Conservation (phyloP, 495 filamentous ascomycete species). For the Paragyromitra xinjiangensis region DNA sequence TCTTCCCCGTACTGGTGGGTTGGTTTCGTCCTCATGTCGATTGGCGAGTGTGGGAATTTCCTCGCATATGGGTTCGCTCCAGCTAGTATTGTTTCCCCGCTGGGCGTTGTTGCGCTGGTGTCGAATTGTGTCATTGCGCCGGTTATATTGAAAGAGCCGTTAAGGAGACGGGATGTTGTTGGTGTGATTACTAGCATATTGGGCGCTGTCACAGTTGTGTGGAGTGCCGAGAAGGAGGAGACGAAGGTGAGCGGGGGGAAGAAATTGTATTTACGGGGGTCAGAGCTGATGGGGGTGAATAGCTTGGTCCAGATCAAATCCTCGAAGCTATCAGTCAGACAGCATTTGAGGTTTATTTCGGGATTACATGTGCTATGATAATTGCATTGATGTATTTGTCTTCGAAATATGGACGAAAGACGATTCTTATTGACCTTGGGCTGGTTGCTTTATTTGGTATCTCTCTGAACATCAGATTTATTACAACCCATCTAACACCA, state of each 20-base stretch:
- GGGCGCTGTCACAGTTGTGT: constrained; percentile 90
- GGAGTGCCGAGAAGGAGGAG: constrained; percentile 89
- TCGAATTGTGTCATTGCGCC: constrained; percentile 97
- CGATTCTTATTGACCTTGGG: constrained; percentile 92
- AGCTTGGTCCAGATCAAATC: constrained; percentile 85
- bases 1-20: constrained; percentile 95
- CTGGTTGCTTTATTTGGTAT: constrained; percentile 90
- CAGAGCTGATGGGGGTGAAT: constrained; percentile 30
- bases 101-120: constrained; percentile 92
- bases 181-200: constrained; percentile 84
- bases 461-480: neutral
- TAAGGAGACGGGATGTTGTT: constrained; percentile 84
- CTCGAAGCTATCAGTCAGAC: constrained; percentile 86
- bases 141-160: constrained; percentile 86
- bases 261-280: constrained; percentile 4
- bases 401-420: constrained; percentile 77
- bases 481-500: constrained; percentile 54
- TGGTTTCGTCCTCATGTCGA: constrained; percentile 86
- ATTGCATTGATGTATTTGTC: constrained; percentile 80
- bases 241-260: constrained; percentile 65
- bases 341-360: constrained; percentile 92
- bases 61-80: constrained; percentile 98
- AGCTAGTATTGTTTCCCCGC: constrained; percentile 94
- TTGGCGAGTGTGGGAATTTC: constrained; percentile 97
- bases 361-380: constrained; percentile 76